Evolutionary conservation across 2,329 filamentous ascomycete genomes (phyloP), one percentile per base, ranked within the genome.

Genomic region (Fusarium nodosum): DNA sequence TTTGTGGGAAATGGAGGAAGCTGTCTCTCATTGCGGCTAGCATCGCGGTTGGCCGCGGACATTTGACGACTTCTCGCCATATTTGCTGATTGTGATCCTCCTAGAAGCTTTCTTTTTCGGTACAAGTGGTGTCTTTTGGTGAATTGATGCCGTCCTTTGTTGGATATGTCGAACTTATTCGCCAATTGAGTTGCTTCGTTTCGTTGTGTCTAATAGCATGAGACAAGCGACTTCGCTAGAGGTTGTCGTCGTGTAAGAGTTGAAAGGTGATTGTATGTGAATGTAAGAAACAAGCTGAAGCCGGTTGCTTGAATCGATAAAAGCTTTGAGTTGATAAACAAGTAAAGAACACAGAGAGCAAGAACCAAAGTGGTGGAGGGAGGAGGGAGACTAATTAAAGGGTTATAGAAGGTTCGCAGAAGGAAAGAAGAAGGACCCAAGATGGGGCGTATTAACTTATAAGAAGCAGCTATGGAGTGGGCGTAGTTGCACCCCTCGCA

Each of bases 1-100:
- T 77, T 75, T 41, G 76, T 69, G 50, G 82, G 81, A 53, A 82
- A 82, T 8, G 79, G 75, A 30, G 77, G 77, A 39, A 72, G 58
- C 41, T 68, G 64, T 33, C 68, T 71, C 47, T 61, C 68, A 60
- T 66, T 68, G 52, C 71, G 67, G 33, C 64, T 65, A 48, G 73
- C 56, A 24, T 71, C 69, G 57, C 71, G 67, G 64, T 71, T 72
- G 64, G 59, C 67, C 58, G 73, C 62, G 61, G 63, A 58, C 54
- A 68, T 60, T 39, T 73, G 66, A 60, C 58, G 68, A 58, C 73
- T 73, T 58, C 73, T 76, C 71, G 76, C 77, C 77, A 77, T 79
- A 41, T 48, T 74, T 60, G 46, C 45, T 64, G 45, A 30, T 41
- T 64, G 51, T 55, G 44, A 61, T 64, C 52, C 67, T 57, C 63